These are phyloP conservation scores for Dictyostelium discoideum DNA, from an alignment of 78 protist genomes.

Conservation along the genomic window DNA sequence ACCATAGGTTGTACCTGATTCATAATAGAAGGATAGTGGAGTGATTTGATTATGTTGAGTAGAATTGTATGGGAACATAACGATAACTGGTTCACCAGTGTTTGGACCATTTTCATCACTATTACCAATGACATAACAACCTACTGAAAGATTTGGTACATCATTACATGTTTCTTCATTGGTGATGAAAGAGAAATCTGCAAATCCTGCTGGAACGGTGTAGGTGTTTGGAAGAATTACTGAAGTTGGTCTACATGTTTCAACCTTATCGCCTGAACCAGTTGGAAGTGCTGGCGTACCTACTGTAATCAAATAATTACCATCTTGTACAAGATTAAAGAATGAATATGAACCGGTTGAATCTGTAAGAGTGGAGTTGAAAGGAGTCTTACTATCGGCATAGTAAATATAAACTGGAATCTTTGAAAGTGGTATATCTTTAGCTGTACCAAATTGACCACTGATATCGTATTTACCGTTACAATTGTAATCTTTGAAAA, in stretches of 20 bases:
- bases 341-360: conserved; percentile 31
- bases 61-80: conserved; percentile 43
- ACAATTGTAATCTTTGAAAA: conserved; percentile 60
- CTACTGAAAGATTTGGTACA: conserved; percentile 12
- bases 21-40: neutral
- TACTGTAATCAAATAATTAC: conserved; percentile 13
- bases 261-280: conserved; percentile 3
- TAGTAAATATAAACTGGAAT: conserved; percentile 32
- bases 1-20: conserved; percentile 51
- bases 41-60: neutral
- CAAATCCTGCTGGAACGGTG: neutral
- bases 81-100: conserved; percentile 21
- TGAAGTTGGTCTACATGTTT: neutral
- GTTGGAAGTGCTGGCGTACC: conserved; percentile 43
- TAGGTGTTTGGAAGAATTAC: neutral
- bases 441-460: conserved; percentile 4
- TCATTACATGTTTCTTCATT: conserved; percentile 64
- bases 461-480: conserved; percentile 29
- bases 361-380: neutral
- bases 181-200: conserved; percentile 53
- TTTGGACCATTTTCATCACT: neutral
- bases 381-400: conserved; percentile 14
- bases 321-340: conserved; percentile 14
- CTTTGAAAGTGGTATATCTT: conserved; percentile 15
- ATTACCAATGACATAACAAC: conserved; percentile 44